Percentiles rank a stretch among this genome's conserved stretches.
phyloP scores from a whole-genome alignment of 345 rosid genomes.

The Lagerstroemia speciosa region DNA sequence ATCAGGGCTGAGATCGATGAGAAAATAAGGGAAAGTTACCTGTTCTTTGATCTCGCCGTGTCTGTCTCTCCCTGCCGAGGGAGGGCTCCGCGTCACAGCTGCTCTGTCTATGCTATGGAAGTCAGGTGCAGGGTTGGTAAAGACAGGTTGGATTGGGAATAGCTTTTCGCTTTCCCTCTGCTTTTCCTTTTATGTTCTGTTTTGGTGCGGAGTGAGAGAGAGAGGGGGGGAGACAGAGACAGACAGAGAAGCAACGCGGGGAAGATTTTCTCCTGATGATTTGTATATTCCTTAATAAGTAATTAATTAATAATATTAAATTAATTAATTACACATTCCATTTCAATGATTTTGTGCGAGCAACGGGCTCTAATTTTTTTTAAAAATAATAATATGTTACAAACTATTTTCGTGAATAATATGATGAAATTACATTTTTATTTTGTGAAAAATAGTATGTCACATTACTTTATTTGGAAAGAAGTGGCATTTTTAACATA shows the following conservation, averaged over 20 bases:
- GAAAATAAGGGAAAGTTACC: neutral
- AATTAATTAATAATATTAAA: neutral
- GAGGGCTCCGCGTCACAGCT: neutral
- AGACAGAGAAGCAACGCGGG: constrained; percentile 7
- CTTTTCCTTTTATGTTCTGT: neutral
- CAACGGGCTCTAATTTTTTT: too few relatives aligned
- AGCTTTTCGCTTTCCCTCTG: neutral
- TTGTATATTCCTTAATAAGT: neutral
- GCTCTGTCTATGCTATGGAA: neutral
- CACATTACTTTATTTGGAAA: too few relatives aligned
- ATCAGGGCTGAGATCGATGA: neutral
- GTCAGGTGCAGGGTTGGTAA: neutral
- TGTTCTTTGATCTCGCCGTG: neutral
- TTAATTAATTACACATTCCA: neutral
- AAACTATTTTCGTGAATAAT: too few relatives aligned
- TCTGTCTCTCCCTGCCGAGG: neutral
- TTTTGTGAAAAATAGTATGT: too few relatives aligned
- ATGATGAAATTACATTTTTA: too few relatives aligned
- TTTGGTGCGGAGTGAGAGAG: neutral
- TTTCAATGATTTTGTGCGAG: too few relatives aligned
- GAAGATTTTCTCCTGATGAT: neutral
- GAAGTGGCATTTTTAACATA: too few relatives aligned
- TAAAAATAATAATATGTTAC: too few relatives aligned
- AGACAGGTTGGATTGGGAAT: constrained; percentile 2
- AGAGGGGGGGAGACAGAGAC: neutral